Evolutionary conservation across 2,329 filamentous ascomycete genomes (phyloP), one percentile per base, ranked within the genome.

Genomic region (Fusarium penzigii): DNA sequence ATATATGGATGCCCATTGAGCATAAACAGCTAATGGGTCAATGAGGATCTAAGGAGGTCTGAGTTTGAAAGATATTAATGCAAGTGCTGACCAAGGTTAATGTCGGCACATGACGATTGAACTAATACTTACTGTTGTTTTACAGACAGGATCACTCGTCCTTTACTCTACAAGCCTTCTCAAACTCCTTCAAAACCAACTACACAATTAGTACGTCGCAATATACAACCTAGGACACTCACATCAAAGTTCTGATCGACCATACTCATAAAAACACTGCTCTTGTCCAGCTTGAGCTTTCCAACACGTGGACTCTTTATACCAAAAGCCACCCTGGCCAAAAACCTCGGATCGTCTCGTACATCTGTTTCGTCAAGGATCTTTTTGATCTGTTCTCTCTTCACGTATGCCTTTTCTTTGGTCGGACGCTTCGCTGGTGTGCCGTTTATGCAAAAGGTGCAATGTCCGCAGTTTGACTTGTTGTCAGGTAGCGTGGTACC

Each of bases 321-420:
- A 0, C 84, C 84, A 63, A 86, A 87, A 0, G 83, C 84, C 5
- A 87, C 69, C 17, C 80, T 74, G 0, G 84, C 81, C 29, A 87
- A 68, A 56, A 85, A 80, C 12, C 83, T 68, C 2, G 84, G 74
- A 62, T 87, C 84, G 43, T 87, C 80, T 2, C 80, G 72, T 1
- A 78, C 74, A 1, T 68, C 58, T 12, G 78, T 76, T 0, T 65
- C 70, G 0, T 65, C 54, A 2, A 86, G 66, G 0, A 86, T 68
- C 2, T 61, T 65, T 7, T 65, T 51, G 43, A 85, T 78, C 0
- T 70, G 70, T 0, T 52, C 52, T 0, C 58, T 49, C 49, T 83
- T 69, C 4, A 80, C 70, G 0, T 62, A 56, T 14, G 72, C 70
- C 0, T 67, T 68, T 9, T 72, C 69, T 29, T 70, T 72, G 0